Base-by-base conservation (phyloP, 257 asterid species). In the Salvia miltiorrhiza region DNA sequence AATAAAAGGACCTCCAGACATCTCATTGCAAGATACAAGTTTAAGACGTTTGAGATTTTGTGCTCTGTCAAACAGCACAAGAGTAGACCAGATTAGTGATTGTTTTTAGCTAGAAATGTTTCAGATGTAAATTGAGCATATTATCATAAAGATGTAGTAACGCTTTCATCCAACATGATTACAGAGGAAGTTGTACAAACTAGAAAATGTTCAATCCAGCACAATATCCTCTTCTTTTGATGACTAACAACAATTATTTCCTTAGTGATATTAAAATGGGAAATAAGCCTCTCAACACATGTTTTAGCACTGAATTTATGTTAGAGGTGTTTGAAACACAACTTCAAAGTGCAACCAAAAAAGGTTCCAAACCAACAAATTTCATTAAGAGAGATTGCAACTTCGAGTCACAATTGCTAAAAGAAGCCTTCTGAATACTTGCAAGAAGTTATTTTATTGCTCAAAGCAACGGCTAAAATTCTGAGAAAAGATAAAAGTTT, bases 41-140 rank as follows among this genome's bases (percentile, higher is more conserved):
- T 61, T 41, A 63, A 84, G 84, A 65, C 82, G 72, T 58, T 72
- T 82, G 61, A 77, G 88, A 74, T 79, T 67, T 37, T 63, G 40
- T 41, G 84, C 74, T 71, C 93, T 86, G 86, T 56, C 53, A 16
- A 64, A 68, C n/a, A 33, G 58, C 9, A 32, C 19, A 28, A 10
- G 32, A 45, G 28, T 47, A 67, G 33, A 43, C 4, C 2, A 50
- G 43, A 58, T 39, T 47, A 73, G 21, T 20, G 39, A 12, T n/a
- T 58, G 53, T 7, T 19, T 19, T 24, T 24, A 54, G 16, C 13
- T 13, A 16, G 17, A 1, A 13, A 7, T 41, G 39, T 39, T 32
- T 10, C 32, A 45, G 0, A n/a, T n/a, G n/a, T n/a, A n/a, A n/a
- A n/a, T n/a, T n/a, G n/a, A n/a, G n/a, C n/a, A n/a, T n/a, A n/a